Base-by-base conservation (phyloP, 768 basidiomycete species). In the Suillus subalutaceus region DNA sequence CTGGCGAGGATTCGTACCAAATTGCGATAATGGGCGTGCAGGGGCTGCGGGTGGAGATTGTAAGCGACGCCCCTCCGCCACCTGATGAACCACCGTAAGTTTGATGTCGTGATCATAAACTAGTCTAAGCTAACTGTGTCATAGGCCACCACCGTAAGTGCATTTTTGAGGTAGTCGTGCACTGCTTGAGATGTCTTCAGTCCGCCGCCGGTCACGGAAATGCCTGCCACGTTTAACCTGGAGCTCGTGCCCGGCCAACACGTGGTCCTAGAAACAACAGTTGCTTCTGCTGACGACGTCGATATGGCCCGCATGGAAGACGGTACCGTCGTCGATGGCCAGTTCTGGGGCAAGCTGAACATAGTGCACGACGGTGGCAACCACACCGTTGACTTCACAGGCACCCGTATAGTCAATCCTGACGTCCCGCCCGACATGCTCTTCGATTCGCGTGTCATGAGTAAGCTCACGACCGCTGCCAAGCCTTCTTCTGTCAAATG, bases 271-370 rank as follows among this genome's bases (percentile, higher is more conserved):
- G 93, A 94, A 70, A 91, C 91, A 3, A 90, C 86, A 20, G 85
- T 94, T 41, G 83, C 85, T 62, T 94, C 93, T 3, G 86, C 85
- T 55, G 90, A 91, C 43, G 93, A 94, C 70, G 84, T 94, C 43
- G 93, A 95, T 74, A 94, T 95, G 93, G 90, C 93, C 3, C 86
- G 91, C 60, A 93, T 93, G 90, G 93, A 94, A 69, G 93, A 95
- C 71, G 93, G 93, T 1, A 94, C 91, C 16, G 81, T 88, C 30
- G 93, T 95, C 23, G 93, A 92, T 59, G 93, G 93, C 48, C 80
- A 86, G 77, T 95, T 94, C 78, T 94, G 91, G 92, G 93, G 93
- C 5, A 94, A 94, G 73, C 86, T 95, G 63, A 88, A 87, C 69
- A 92, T 95, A 61, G 85, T 93, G 15, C 93, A 95, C 72, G 80